Conservation (phyloP, 2,329 filamentous ascomycete species). For the Fusarium verrucosum region DNA sequence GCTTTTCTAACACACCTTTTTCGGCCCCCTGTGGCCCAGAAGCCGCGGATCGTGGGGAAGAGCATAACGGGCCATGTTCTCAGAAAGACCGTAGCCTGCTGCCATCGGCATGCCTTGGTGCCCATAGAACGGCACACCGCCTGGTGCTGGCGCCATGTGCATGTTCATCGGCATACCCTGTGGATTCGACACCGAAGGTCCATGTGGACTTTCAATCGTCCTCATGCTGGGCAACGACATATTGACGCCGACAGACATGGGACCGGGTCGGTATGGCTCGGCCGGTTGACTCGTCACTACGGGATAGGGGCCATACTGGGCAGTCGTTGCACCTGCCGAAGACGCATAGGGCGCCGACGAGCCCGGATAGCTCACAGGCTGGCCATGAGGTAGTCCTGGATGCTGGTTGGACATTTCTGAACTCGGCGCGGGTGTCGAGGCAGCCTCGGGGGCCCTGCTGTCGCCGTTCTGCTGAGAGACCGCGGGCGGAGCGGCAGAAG, state of each 20-base stretch:
- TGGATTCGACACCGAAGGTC: conserved; percentile 46
- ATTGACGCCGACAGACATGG: conserved; percentile 43
- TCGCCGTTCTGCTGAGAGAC: conserved; percentile 47
- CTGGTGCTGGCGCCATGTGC: conserved; percentile 43
- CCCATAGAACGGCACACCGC: conserved; percentile 56
- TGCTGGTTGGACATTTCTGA: conserved; percentile 50
- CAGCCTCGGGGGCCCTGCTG: conserved; percentile 44
- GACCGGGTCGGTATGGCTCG: conserved; percentile 46
- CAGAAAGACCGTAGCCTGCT: conserved; percentile 55
- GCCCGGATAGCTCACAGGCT: conserved; percentile 45
- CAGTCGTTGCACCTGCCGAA: conserved; percentile 35
- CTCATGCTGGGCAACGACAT: conserved; percentile 55
- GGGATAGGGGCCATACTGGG: conserved; percentile 48
- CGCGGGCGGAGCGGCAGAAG: conserved; percentile 29
- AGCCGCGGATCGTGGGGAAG: conserved; percentile 61
- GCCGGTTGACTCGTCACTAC: conserved; percentile 40
- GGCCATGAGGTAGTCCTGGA: conserved; percentile 45
- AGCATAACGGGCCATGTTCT: conserved; percentile 57
- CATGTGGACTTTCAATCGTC: conserved; percentile 49
- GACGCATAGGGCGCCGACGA: conserved; percentile 39
- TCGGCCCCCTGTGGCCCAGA: conserved; percentile 60
- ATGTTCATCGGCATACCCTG: conserved; percentile 52
- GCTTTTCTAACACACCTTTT: conserved; percentile 62
- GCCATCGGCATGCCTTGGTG: conserved; percentile 50
- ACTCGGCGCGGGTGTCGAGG: conserved; percentile 32